A percentile compares a stretch with the other conserved stretches of the same genome.
phyloP scores from a whole-genome alignment of 352 stramenopile genomes.

The Lagenidium giganteum region DNA sequence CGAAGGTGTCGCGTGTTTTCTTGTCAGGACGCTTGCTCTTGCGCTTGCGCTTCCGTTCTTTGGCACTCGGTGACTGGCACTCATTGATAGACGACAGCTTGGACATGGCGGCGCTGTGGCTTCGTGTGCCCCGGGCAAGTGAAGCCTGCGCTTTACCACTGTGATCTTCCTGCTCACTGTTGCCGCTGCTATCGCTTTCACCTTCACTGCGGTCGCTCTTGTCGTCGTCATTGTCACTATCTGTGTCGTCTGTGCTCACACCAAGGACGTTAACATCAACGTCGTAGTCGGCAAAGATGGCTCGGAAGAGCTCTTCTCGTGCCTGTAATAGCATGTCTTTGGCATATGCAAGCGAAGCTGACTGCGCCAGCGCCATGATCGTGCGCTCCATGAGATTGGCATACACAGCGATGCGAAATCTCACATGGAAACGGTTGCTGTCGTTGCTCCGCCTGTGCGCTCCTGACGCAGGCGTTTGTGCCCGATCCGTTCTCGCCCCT shows the following conservation, averaged over 20 bases:
- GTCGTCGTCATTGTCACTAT: neutral
- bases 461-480: no score
- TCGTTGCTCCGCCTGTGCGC: no score
- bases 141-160: no score
- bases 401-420: slow-evolving; percentile 37
- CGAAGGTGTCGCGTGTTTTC: slow-evolving; percentile 2
- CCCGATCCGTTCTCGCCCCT: no score
- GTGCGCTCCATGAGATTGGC: slow-evolving; percentile 37
- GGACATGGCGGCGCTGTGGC: no score
- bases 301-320: slow-evolving; percentile 34
- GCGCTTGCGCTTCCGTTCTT: neutral
- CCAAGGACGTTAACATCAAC: neutral
- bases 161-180: slow-evolving; percentile 4
- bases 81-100: no score
- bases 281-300: slow-evolving; percentile 45
- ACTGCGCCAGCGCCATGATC: slow-evolving; percentile 27
- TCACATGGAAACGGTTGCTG: slow-evolving; percentile 25
- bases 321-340: slow-evolving; percentile 23
- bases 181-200: slow-evolving; percentile 1
- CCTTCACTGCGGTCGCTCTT: slow-evolving; percentile 1
- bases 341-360: slow-evolving; percentile 19
- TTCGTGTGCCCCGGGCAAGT: no score
- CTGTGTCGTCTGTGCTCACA: neutral
- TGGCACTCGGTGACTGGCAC: no score
- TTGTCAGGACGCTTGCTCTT: neutral